A percentile compares a stretch with the other conserved stretches of the same genome.
Conservation (phyloP, 2,329 filamentous ascomycete genomes). For the Penicillium frequentans region DNA sequence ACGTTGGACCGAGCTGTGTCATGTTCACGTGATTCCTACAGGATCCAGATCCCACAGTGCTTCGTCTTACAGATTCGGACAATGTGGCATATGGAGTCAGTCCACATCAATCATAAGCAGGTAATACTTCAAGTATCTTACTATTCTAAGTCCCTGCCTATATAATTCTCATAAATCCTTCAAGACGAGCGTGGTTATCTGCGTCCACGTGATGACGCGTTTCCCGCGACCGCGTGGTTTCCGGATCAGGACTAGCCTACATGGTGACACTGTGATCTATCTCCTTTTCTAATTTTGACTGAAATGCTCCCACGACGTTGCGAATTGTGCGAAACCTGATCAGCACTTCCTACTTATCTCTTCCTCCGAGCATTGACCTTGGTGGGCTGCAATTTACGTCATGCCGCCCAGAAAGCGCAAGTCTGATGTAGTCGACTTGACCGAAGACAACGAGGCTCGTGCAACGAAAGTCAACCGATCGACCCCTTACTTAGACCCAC, state of each 20-base stretch:
- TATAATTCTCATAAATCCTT: no score
- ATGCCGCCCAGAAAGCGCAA: slow-evolving; percentile 19
- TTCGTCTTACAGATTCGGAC: no score
- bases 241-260: slow-evolving; percentile 1
- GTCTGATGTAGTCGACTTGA: slow-evolving; percentile 11
- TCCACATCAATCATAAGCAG: no score
- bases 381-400: background rate
- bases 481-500: background rate
- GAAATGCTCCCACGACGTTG: background rate
- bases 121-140: no score
- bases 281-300: background rate
- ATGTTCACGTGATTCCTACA: background rate
- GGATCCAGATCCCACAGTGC: no score
- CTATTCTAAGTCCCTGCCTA: no score
- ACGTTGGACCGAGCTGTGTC: background rate
- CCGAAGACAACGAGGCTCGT: background rate
- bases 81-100: no score
- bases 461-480: slow-evolving; percentile 6
- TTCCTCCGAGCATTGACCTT: background rate
- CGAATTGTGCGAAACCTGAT: background rate
- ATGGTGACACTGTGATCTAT: background rate
- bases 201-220: slow-evolving; percentile 2
- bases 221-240: background rate
- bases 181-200: no score
- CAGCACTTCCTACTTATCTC: background rate